Evolutionary conservation across 148 eudicot genomes (phyloP).

Genomic region (Rhododendron griersonianum): DNA sequence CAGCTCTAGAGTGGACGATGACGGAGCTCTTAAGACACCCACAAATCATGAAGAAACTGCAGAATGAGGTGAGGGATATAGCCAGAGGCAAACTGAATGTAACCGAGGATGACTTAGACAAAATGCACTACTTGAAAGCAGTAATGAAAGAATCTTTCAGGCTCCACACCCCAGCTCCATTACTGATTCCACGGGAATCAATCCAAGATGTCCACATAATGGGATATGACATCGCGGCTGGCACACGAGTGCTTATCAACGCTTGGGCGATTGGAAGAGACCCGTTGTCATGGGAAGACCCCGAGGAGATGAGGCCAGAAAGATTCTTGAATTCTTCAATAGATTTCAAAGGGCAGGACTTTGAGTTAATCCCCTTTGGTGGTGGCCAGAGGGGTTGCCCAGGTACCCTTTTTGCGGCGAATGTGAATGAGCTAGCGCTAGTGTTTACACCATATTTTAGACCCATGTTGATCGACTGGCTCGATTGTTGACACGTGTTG

Average conservation of each 20-base stretch:
- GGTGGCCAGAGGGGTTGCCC: constrained; percentile 51
- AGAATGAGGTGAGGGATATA: no score
- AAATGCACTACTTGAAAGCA: no score
- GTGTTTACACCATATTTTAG: no score
- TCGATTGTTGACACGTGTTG: no score
- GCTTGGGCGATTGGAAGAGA: constrained; percentile 22
- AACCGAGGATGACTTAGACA: no score
- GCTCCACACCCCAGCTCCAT: constrained; percentile 57
- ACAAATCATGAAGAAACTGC: no score
- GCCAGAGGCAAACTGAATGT: no score
- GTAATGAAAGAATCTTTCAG: constrained; percentile 29
- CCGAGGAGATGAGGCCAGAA: constrained; percentile 55
- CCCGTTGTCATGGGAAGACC: constrained; percentile 49
- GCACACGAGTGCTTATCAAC: constrained; percentile 33
- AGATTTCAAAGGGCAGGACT: constrained; percentile 53
- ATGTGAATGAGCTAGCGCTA: constrained; percentile 39
- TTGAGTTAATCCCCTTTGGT: constrained; percentile 40
- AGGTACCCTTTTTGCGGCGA: constrained; percentile 38
- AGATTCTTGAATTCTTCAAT: constrained; percentile 42
- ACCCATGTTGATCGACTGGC: no score
- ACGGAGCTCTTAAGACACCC: no score
- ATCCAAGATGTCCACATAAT: constrained; percentile 42
- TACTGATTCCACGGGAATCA: constrained; percentile 48
- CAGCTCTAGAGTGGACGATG: no score
- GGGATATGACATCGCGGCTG: constrained; percentile 43